Base-by-base conservation (phyloP, 768 basidiomycete genomes). In the Trametes villosa region DNA sequence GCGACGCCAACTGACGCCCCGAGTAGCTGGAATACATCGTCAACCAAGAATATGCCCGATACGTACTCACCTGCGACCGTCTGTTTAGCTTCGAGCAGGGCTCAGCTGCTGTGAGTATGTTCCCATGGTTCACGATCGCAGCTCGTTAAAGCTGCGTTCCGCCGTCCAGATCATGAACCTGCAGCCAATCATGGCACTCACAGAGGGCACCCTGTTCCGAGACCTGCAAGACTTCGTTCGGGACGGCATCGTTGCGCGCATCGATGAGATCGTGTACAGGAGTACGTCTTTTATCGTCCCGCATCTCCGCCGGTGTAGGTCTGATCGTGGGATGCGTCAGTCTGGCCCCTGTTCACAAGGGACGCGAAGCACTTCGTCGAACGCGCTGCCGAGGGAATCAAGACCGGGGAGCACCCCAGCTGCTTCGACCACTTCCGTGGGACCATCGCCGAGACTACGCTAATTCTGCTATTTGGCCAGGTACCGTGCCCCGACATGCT, bases 1-100 rank as follows among this genome's bases (percentile, higher is more conserved):
- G 18, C 40, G 34, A 26, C 27, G 18, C 4, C 4, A 34, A 29
- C 57, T 45, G 30, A 29, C 29, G 20, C 13, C n/a, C 13, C 17
- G 22, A 2, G 5, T 51, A 76, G 75, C 66, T 76, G 6, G 75
- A 76, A 63, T 76, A 73, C 56, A 71, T 76, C 53, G 70, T 75
- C n/a, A 66, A 70, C 22, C 63, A 69, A 12, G 65, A 66, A 11
- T 65, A 70, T 30, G 68, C 70, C 17, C 66, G 71, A 27, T 60
- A 70, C 31, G 67, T 74, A 8, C 66, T 75, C 46, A 71, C 68
- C 2, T 67, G 68, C n/a, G 68, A 75, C 45, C 67, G 67, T 17
- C 52, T 67, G 0, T 73, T 74, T 57, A 75, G 75, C 53, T 74
- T 76, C 49, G 75, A 76, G 60, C 59, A 70, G 38, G 75, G 72